Base-by-base conservation (phyloP, 176 grass and related monocot species). In the Chrysopogon serrulatus region DNA sequence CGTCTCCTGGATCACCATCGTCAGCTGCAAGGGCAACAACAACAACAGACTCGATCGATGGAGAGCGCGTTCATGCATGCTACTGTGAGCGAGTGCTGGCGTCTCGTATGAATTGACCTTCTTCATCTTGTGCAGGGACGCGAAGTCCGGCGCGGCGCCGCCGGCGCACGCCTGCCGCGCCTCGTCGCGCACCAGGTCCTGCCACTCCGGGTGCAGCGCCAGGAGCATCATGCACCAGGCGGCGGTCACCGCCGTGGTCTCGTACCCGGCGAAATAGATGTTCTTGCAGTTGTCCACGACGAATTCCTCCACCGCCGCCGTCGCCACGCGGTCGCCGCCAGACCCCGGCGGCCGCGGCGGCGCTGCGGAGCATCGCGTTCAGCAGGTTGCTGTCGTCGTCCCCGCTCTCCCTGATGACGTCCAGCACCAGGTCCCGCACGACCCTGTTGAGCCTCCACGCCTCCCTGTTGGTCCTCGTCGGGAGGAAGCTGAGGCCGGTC, bases 1-100 rank as follows among this genome's bases (percentile, higher is more conserved):
- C 11, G 95, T 89, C 88, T 98, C 95, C 84, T 98, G 92, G 84
- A 98, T 98, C 84, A 98, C 91, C 95, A 95, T 98, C 44, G 92
- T 90, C 64, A 98, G 79, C 92, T 97, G 54, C 79, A 48, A 18
- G 26, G 26, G 83, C 5, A 3, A 23, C 26, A 2, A 4, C 2
- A 16, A 40, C 4, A 37, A 5, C 17, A 19, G 1, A 5, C 23
- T 35, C 43, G 14, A 73, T 4, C 6, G 5, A n/a, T n/a, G n/a
- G n/a, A 31, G 23, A 26, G 6, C 18, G 12, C 6, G 11, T 54
- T 4, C 83, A 73, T 68, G 87, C 87, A 4, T 51, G 71, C 71
- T 11, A 47, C 70, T 73, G 70, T 27, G 63, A 43, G 43, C 42
- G 6, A n/a, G 2, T 45, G 27, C 39, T 23, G 35, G 6, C 35